Evolutionary conservation across 2,329 filamentous ascomycete genomes (phyloP).

Genomic region (Epichloe bromicola): DNA sequence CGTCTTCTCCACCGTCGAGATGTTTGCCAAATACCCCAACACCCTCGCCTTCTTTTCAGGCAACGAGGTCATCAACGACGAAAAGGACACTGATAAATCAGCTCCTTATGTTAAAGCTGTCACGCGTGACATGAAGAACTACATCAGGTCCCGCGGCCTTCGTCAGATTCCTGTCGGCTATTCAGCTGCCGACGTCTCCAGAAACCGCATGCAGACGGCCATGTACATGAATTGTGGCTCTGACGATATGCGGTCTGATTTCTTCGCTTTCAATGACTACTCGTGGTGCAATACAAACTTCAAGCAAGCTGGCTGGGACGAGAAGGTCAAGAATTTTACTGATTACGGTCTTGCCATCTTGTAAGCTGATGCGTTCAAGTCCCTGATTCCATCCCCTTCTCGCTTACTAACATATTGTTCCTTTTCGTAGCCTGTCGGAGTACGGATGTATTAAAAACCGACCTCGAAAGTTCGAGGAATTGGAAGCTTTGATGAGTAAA

Average conservation of each 20-base stretch:
- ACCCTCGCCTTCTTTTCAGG: slow-evolving; percentile 77
- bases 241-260: slow-evolving; percentile 74
- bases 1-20: slow-evolving; percentile 79
- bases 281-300: slow-evolving; percentile 72
- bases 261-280: slow-evolving; percentile 85
- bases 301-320: slow-evolving; percentile 62
- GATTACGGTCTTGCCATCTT: slow-evolving; percentile 84
- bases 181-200: slow-evolving; percentile 65
- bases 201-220: slow-evolving; percentile 78
- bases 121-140: slow-evolving; percentile 64
- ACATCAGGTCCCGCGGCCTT: slow-evolving; percentile 47
- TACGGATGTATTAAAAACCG: slow-evolving; percentile 78
- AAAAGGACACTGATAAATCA: slow-evolving; percentile 45
- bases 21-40: slow-evolving; percentile 72
- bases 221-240: slow-evolving; percentile 88
- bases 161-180: slow-evolving; percentile 64
- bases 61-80: slow-evolving; percentile 67
- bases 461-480: slow-evolving; percentile 64
- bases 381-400: background rate
- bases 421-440: slow-evolving; percentile 55
- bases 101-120: slow-evolving; percentile 69
- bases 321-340: slow-evolving; percentile 79
- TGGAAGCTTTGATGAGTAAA: slow-evolving; percentile 62
- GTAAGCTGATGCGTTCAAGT: slow-evolving; percentile 18
- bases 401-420: background rate